Conservation (phyloP, 2,329 filamentous ascomycete species). For the Sclerotinia nivalis region DNA sequence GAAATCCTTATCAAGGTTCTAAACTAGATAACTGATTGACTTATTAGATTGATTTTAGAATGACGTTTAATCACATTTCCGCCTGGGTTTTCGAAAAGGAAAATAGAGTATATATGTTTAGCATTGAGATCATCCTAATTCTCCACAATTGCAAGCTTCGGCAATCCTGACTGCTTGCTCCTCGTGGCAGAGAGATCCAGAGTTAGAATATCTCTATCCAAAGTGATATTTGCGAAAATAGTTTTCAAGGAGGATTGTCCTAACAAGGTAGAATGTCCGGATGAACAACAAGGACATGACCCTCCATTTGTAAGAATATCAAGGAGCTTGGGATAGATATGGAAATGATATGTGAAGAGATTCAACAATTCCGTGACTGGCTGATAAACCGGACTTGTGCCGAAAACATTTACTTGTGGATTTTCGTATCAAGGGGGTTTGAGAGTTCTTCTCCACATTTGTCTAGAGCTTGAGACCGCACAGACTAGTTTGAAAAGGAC, state of each 20-base stretch:
- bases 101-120: constrained; percentile 7
- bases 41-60: neutral
- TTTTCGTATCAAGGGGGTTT: constrained; percentile 8
- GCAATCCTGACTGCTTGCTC: neutral
- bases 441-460: constrained; percentile 6
- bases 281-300: neutral
- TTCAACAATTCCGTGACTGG: constrained; percentile 2
- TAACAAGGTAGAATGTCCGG: neutral
- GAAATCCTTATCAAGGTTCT: neutral
- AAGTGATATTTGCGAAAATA: neutral
- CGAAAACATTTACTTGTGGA: constrained; percentile 5
- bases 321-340: neutral
- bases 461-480: constrained; percentile 8
- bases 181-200: neutral
- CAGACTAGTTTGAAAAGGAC: neutral
- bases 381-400: neutral
- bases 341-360: constrained; percentile 6
- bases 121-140: neutral
- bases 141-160: constrained; percentile 9
- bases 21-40: neutral
- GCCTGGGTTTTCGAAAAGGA: neutral
- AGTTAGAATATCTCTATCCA: neutral
- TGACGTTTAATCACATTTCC: neutral
- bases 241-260: neutral
- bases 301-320: neutral